Conservation (phyloP, 441 rosid species). For the Corymbia citriodora region DNA sequence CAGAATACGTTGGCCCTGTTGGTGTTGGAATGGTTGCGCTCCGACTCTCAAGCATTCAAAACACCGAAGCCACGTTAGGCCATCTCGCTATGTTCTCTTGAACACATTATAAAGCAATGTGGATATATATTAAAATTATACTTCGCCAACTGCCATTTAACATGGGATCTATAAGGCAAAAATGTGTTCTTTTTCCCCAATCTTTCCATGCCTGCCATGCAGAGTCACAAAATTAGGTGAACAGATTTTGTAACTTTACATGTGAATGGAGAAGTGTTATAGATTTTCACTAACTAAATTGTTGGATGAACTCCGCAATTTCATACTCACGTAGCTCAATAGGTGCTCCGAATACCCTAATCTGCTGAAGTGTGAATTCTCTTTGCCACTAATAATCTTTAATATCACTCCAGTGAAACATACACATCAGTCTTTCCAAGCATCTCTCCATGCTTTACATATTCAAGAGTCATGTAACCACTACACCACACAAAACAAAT, state of each 20-base stretch:
- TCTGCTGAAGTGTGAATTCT: rapidly evolving
- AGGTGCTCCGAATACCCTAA: background rate
- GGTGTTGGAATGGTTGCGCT: too few relatives aligned
- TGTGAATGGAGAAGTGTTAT: rapidly evolving
- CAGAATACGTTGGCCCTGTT: too few relatives aligned
- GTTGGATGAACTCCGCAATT: background rate
- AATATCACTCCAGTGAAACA: background rate
- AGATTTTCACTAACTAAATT: background rate
- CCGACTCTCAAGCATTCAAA: background rate
- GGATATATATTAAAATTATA: rapidly evolving
- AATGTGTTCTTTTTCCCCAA: background rate
- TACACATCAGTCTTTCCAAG: background rate
- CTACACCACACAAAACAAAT: rapidly evolving
- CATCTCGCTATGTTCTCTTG: background rate
- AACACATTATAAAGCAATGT: background rate
- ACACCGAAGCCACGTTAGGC: background rate
- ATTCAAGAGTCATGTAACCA: background rate
- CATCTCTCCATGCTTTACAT: background rate
- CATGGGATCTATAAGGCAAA: background rate
- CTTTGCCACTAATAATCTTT: background rate
- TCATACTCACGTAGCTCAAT: rapidly evolving
- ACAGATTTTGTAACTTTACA: background rate
- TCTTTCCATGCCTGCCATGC: background rate
- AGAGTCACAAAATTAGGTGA: rapidly evolving
- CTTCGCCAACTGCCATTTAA: background rate